Base-by-base conservation (phyloP, 2,329 filamentous ascomycete genomes). In the Cladosporium colombiae region DNA sequence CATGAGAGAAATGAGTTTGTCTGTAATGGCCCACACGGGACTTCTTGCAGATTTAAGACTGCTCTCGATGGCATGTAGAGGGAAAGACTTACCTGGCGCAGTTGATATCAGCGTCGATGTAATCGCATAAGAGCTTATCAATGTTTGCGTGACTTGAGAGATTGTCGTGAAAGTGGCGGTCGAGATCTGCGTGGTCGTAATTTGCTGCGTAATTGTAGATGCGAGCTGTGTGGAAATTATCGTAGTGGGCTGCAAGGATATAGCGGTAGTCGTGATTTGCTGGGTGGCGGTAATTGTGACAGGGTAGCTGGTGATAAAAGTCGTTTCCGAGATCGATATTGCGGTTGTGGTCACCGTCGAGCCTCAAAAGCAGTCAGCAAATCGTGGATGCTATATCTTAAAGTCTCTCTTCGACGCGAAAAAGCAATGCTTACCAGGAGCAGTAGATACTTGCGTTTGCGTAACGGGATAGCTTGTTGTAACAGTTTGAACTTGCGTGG, bases 101-200 rank as follows among this genome's bases (percentile, higher is more conserved):
- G 37, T 49, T 14, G 61, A 56, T 21, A 56, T 44, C 23, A 52
- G 35, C n/a, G 61, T 63, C 31, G 33, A 44, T 11, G 33, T 63
- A 16, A 63, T 33, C 5, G 61, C 61, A 56, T 63, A 63, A 8
- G 61, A 63, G 33, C 33, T 56, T n/a, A 50, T 63, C 25, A 55
- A 23, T 21, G 61, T 63, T 29, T 63, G 49, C 13, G 61, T 56
- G 33, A 44, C 49, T 23, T 56, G 25, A 35, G 61, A 63, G 7
- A 64, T 21, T 6, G 62, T 64, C 21, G 62, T 64, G 62, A 49
- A 49, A 16, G 52, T 57, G 13, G 61, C 50, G 7, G 58, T 61
- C 2, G 40, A 21, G 6, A 50, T 31, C 13, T 62, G 29, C n/a
- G 59, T 62, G 5, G 59, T 53, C 3, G 49, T 62, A 5, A 60